Evolutionary conservation across 352 stramenopile species (phyloP), one percentile per base, ranked within the genome.

Genomic region (Phytophthora gonapodyides): DNA sequence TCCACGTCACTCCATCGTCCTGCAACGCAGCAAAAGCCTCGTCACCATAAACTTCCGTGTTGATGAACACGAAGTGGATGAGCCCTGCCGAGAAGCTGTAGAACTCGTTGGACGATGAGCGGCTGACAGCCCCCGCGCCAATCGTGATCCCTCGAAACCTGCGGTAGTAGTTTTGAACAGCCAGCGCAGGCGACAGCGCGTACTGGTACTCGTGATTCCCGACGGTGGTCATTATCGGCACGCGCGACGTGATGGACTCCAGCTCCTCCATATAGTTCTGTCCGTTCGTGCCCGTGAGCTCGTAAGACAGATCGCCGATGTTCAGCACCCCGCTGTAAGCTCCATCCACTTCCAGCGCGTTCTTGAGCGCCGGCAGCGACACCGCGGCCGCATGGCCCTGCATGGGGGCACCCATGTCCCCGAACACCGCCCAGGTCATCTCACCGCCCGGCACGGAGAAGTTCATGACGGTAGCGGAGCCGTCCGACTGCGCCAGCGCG

Each of bases 131-230:
- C 5, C 84, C 84, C 0, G 77, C 80, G n/a, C 84, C 84, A 13
- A 74, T 41, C 1, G 61, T 71, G 31, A 88, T 69, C 0, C 82
- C 82, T 7, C 76, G 67, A 38, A 93, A 93, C 6, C 84, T 78
- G 0, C 71, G 68, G 12, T 80, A 76, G 67, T 91, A 93, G 66
- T 93, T 93, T 27, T 82, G 80, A n/a, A 93, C 60, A 5, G 84
- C 66, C 21, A 89, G 67, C 12, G 78, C 52, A 1, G 80, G 82
- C 5, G 76, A 57, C 10, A 76, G 45, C 1, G 65, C 82, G 60
- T 89, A 84, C 41, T 88, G 69, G 55, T 91, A 82, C 62, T 93
- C 84, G 57, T 93, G 84, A 63, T 91, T 93, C 57, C 84, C 84
- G 37, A 89, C 81, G 7, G 84, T 93, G 16, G 69, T 78, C 61